phyloP scores from a whole-genome alignment of 139 green algal genomes.

The Cymbomonas tetramitiformis region DNA sequence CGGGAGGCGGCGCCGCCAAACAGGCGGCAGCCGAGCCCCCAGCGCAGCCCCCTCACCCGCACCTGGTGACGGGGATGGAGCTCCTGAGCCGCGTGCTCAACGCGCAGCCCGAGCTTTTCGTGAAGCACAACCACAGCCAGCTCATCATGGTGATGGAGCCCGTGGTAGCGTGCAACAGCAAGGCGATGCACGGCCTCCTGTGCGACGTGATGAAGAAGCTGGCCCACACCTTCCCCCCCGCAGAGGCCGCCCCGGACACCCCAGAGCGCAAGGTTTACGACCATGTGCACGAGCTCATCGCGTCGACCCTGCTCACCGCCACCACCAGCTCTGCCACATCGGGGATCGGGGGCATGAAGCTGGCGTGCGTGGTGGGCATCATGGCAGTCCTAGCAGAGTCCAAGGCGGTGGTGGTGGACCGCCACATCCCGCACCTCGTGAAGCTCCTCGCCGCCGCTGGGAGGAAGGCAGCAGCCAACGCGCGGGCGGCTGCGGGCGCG shows the following conservation, averaged over 20 bases:
- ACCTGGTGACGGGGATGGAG: neutral
- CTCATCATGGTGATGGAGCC: slow-evolving; percentile 37
- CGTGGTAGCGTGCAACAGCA: slow-evolving; percentile 19
- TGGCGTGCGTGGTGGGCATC: neutral
- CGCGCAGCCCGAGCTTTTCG: slow-evolving; percentile 10
- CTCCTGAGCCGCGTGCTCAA: neutral
- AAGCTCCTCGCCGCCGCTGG: slow-evolving; percentile 30
- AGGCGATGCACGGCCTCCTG: slow-evolving; percentile 23
- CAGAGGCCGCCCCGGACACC: neutral
- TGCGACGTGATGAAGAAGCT: slow-evolving; percentile 23
- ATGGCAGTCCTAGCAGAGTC: neutral
- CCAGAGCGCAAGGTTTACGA: neutral
- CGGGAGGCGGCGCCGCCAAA: too few relatives aligned
- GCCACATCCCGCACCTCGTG: slow-evolving; percentile 41
- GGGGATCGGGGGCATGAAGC: too few relatives aligned
- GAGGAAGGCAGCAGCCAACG: neutral
- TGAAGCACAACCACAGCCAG: slow-evolving; percentile 21
- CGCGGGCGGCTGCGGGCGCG: slow-evolving; percentile 3
- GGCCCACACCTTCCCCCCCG: slow-evolving; percentile 1
- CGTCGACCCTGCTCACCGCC: too few relatives aligned
- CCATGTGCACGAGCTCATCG: too few relatives aligned
- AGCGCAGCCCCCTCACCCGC: neutral
- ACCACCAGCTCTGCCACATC: too few relatives aligned
- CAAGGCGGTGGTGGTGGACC: neutral
- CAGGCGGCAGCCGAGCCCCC: neutral